Base-by-base conservation (phyloP, 2,329 filamentous ascomycete genomes). In the Raffaelea deltoideospora region DNA sequence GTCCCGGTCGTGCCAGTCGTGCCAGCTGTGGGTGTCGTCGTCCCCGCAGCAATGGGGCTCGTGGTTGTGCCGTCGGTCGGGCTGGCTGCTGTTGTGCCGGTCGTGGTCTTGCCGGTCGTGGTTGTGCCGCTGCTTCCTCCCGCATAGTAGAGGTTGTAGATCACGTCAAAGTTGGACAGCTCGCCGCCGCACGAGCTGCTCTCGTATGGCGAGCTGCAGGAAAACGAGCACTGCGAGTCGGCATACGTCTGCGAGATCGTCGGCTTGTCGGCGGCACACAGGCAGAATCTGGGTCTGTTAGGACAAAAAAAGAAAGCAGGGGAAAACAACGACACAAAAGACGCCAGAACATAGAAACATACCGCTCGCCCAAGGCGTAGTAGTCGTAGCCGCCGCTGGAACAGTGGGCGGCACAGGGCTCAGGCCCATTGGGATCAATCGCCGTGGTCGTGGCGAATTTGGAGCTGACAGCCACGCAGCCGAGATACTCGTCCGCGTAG, bases 391-490 rank as follows among this genome's bases (percentile, higher is more conserved):
- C 41, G 10, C n/a, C 20, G 19, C 4, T 20, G 13, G 33, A 15
- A 36, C 44, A 46, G 15, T 37, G 19, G 3, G 28, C 33, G 18
- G 31, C 30, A 28, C 44, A 46, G 14, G 35, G 10, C 21, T 35
- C 30, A 3, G 43, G 43, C 27, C 42, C 39, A 37, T 46, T 46
- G 27, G 32, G 29, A 21, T 7, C 28, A 3, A 37, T n/a, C 20
- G 43, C 35, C 4, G 33, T 21, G 21, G 33, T 31, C 8, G 38
- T 20, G 8, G 29, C 26, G 34, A 46, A 43, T 23, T 29, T 43
- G 2, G 44, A 46, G 41, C 41, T 46, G 36, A 46, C 35, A 10
- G 23, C 13, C 8, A 45, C 44, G 19, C 44, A 46, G 37, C 44
- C 44, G 5, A 45, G 41, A n/a, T n/a, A 15, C 23, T 37, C 15